phyloP scores from a whole-genome alignment of 164 flowering plant genomes.

The Tetracentron sinense region DNA sequence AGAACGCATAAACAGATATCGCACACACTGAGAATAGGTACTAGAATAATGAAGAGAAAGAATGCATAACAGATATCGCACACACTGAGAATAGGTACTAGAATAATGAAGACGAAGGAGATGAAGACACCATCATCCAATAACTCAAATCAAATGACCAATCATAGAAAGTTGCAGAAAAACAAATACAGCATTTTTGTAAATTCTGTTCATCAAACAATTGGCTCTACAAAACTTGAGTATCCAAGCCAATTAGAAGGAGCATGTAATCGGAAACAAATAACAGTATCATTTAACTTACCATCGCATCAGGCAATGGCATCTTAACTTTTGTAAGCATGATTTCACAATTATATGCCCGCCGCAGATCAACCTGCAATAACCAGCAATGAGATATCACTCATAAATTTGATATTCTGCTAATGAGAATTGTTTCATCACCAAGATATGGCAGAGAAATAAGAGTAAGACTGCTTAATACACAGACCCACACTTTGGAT shows the following conservation, averaged over 20 bases:
- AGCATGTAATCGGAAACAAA: background rate
- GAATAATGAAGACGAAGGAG: background rate
- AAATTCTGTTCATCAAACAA: too few relatives aligned
- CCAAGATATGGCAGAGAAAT: background rate
- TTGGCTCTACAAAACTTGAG: too few relatives aligned
- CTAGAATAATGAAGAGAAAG: background rate
- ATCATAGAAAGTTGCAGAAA: slow-evolving; percentile 6
- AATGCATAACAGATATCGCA: background rate
- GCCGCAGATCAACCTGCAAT: slow-evolving; percentile 82
- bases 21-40: background rate
- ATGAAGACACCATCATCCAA: background rate
- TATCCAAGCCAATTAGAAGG: too few relatives aligned
- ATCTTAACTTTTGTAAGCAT: slow-evolving; percentile 96
- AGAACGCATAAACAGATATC: background rate
- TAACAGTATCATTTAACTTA: slow-evolving; percentile 25
- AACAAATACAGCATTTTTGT: too few relatives aligned
- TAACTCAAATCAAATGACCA: background rate
- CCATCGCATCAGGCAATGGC: slow-evolving; percentile 90
- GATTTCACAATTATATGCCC: slow-evolving; percentile 95
- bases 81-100: background rate
- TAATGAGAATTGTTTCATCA: background rate
- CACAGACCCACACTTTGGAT: too few relatives aligned
- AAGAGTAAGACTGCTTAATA: background rate
- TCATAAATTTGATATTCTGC: background rate
- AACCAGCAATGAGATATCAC: slow-evolving; percentile 13